Percentiles rank a stretch among this genome's conserved stretches.
phyloP scores from a whole-genome alignment of 1,139 yeast species.

The Suhomyces bribrorum region DNA sequence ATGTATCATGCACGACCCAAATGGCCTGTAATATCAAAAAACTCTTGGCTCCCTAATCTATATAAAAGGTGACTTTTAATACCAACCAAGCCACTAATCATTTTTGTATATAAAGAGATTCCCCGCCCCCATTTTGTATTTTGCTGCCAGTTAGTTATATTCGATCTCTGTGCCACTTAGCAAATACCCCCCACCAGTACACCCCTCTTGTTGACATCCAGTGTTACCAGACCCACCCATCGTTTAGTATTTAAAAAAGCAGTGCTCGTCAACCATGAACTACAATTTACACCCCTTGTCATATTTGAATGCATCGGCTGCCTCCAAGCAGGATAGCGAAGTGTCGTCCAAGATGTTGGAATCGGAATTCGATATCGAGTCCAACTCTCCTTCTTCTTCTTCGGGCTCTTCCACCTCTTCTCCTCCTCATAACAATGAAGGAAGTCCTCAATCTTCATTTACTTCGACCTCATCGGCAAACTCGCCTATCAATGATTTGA shows the following conservation, averaged over 20 bases:
- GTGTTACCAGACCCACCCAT: neutral
- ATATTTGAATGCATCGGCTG: slow-evolving; percentile 41
- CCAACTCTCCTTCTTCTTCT: slow-evolving; percentile 30
- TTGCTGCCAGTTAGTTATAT: too few relatives aligned
- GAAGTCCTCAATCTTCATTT: slow-evolving; percentile 39
- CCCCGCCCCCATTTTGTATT: too few relatives aligned
- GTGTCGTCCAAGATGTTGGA: slow-evolving; percentile 13
- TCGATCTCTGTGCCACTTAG: neutral
- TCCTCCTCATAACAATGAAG: slow-evolving; percentile 20
- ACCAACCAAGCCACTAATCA: neutral
- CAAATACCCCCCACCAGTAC: too few relatives aligned
- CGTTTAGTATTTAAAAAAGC: neutral
- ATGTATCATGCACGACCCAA: slow-evolving; percentile 7
- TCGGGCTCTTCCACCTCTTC: slow-evolving; percentile 32
- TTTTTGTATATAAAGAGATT: neutral
- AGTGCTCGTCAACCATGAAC: slow-evolving; percentile 31
- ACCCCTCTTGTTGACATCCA: too few relatives aligned
- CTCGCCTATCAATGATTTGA: slow-evolving; percentile 31
- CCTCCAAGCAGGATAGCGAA: slow-evolving; percentile 13
- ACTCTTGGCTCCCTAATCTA: slow-evolving; percentile 12
- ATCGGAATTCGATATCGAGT: slow-evolving; percentile 29
- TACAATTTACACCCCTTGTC: slow-evolving; percentile 49
- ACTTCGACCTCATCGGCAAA: slow-evolving; percentile 41
- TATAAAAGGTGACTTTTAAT: slow-evolving; percentile 3
- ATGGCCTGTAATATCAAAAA: slow-evolving; percentile 6